Evolutionary conservation across 306 rosid genomes (phyloP).

Genomic region (Cucurbita maxima): DNA sequence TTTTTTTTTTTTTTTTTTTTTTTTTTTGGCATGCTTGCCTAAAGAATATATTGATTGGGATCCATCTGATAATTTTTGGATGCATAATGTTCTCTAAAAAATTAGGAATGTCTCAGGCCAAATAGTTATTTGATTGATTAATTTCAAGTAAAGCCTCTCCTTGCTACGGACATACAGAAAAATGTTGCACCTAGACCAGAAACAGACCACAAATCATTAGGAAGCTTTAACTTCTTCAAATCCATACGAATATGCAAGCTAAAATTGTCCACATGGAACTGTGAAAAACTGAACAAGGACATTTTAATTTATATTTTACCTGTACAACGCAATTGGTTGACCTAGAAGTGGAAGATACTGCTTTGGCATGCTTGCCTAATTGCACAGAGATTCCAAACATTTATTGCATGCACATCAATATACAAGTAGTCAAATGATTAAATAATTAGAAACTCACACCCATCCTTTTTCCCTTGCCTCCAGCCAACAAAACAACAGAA

Average conservation of each 20-base stretch:
- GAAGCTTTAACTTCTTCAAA: neutral
- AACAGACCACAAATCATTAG: neutral
- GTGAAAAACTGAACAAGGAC: neutral
- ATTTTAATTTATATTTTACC: slow-evolving; percentile 22
- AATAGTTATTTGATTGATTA: neutral
- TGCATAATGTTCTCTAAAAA: neutral
- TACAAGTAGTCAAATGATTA: neutral
- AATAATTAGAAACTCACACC: slow-evolving; percentile 36
- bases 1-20: no score
- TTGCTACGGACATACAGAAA: neutral
- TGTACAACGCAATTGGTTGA: slow-evolving; percentile 77
- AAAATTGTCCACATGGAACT: neutral
- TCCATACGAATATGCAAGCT: neutral
- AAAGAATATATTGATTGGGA: neutral
- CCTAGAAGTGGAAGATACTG: slow-evolving; percentile 92
- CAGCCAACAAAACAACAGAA: slow-evolving; percentile 65
- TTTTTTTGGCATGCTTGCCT: neutral
- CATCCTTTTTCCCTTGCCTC: slow-evolving; percentile 83
- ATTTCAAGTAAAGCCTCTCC: neutral
- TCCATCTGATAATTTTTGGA: neutral
- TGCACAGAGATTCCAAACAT: slow-evolving; percentile 2
- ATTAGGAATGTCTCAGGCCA: neutral
- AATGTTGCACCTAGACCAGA: neutral
- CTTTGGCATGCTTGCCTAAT: slow-evolving; percentile 84
- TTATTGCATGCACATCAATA: neutral